Evolutionary conservation across 306 rosid species (phyloP).

Genomic region (Chamaecrista fasciculata): DNA sequence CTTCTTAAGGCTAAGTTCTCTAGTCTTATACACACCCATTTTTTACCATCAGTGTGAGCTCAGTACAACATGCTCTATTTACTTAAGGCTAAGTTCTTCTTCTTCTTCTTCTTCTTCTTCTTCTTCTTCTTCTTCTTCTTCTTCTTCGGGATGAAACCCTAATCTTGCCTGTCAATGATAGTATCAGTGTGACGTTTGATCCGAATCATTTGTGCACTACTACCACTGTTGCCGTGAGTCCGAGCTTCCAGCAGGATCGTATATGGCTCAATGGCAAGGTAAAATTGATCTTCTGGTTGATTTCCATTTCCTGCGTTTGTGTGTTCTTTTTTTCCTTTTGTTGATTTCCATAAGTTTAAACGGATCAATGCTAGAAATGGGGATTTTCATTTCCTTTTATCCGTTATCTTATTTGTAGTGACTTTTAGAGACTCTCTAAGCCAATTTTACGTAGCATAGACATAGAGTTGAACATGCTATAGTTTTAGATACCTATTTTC

Average conservation of each 20-base stretch:
- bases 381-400: neutral
- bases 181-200: conserved; percentile 95
- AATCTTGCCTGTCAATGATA: conserved; percentile 87
- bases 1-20: too few relatives aligned
- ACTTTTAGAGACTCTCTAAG: neutral
- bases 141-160: conserved; percentile 74
- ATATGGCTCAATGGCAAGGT: conserved; percentile 99
- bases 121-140: neutral
- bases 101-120: conserved; percentile 44
- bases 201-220: conserved; percentile 89
- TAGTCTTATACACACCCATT: too few relatives aligned
- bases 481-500: neutral
- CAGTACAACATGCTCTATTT: too few relatives aligned
- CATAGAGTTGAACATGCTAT: neutral
- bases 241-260: conserved; percentile 72
- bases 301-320: conserved; percentile 15
- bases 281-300: neutral
- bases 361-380: neutral
- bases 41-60: conserved; percentile 55
- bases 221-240: conserved; percentile 94
- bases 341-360: neutral
- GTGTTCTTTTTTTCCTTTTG: neutral
- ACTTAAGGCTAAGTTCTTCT: too few relatives aligned
- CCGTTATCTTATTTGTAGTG: too few relatives aligned
- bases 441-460: neutral